These are phyloP conservation scores for Geoglossum cookeanum DNA, from an alignment of 2,329 filamentous ascomycete genomes.

Conservation along the genomic window DNA sequence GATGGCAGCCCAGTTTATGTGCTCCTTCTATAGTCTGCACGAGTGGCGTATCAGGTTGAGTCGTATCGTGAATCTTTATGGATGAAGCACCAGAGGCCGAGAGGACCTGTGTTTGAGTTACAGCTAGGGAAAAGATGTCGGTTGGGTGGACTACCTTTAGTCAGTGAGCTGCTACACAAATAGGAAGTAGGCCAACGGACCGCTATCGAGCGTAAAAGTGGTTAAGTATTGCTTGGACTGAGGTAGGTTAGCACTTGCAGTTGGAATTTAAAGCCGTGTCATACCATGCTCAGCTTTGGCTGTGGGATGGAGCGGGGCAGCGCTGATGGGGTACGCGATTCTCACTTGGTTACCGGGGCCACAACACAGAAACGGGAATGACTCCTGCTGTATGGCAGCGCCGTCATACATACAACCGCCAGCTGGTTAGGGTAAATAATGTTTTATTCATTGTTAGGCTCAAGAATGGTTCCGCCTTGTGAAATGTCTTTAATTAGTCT, in stretches of 20 bases:
- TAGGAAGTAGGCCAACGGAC: conserved; percentile 24
- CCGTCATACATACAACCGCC: no score
- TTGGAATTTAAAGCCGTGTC: no score
- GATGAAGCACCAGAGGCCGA: conserved; percentile 72
- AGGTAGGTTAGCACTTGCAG: background rate
- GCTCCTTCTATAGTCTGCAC: conserved; percentile 60
- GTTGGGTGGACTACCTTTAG: conserved; percentile 50
- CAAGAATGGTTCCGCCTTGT: background rate
- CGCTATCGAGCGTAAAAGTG: conserved; percentile 74
- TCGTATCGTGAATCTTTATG: conserved; percentile 62
- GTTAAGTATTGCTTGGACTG: conserved; percentile 98
- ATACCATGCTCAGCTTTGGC: background rate
- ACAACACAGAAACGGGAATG: no score
- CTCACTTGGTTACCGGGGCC: no score
- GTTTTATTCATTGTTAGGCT: no score
- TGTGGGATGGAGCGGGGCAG: background rate
- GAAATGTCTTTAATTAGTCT: background rate
- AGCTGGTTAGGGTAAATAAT: no score
- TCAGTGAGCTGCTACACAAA: conserved; percentile 8
- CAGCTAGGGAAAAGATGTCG: conserved; percentile 68
- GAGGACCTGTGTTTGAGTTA: conserved; percentile 53
- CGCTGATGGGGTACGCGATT: no score
- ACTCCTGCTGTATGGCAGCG: no score
- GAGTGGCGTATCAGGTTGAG: conserved; percentile 51
- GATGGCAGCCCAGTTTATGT: conserved; percentile 81